Evolutionary conservation across 345 rosid genomes (phyloP).

Genomic region (Eucalyptus coolabah): DNA sequence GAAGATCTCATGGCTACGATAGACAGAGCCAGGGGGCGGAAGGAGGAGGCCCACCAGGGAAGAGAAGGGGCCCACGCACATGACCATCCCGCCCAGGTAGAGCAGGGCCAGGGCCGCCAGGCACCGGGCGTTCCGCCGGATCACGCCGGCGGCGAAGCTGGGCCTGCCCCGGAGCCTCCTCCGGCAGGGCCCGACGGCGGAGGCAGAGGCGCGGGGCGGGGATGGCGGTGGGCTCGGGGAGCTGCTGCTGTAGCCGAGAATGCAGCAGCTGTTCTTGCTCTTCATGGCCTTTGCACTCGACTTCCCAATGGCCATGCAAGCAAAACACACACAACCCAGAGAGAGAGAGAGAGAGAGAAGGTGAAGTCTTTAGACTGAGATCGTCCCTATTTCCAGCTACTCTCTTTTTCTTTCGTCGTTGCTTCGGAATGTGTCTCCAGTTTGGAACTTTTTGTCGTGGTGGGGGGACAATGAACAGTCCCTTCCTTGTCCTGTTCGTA

Average conservation of each 20-base stretch:
- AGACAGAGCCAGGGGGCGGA: conserved; percentile 58
- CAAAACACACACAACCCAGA: background rate
- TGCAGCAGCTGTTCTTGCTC: conserved; percentile 3
- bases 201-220: conserved; percentile 35
- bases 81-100: conserved; percentile 61
- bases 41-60: conserved; percentile 31
- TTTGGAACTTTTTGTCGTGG: background rate
- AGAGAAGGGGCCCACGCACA: conserved; percentile 82
- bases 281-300: background rate
- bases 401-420: background rate
- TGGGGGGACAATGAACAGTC: background rate
- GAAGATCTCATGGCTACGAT: conserved; percentile 71
- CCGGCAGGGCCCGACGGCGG: conserved; percentile 29
- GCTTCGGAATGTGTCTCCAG: background rate
- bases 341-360: background rate
- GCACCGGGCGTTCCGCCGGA: conserved; percentile 55
- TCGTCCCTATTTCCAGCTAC: background rate
- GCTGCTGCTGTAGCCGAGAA: conserved; percentile 24
- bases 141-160: conserved; percentile 22
- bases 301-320: conserved; percentile 23
- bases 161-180: conserved; percentile 40
- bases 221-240: conserved; percentile 73
- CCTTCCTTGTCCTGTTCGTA: background rate
- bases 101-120: conserved; percentile 45
- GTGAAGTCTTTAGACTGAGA: background rate